phyloP scores from a whole-genome alignment of 73 alveolate genomes.

The Paramecium bursaria region DNA sequence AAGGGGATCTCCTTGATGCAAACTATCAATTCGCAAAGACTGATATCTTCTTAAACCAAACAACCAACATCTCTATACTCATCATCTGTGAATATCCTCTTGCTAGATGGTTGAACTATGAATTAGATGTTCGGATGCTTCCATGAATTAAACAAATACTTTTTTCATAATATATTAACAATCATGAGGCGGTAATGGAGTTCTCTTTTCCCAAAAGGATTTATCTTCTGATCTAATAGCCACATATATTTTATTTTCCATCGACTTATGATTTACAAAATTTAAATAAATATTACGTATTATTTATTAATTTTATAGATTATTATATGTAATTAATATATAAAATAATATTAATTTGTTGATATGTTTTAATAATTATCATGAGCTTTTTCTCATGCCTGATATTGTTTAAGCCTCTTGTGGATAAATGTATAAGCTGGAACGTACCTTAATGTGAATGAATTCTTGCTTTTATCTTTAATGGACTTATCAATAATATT shows the following conservation, averaged over 20 bases:
- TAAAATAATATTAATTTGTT: too few relatives aligned
- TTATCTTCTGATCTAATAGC: slow-evolving; percentile 86
- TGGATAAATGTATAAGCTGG: too few relatives aligned
- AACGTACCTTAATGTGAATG: too few relatives aligned
- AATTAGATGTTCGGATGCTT: slow-evolving; percentile 73
- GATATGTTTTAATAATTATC: too few relatives aligned
- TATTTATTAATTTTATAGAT: too few relatives aligned
- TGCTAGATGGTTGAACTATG: slow-evolving; percentile 84
- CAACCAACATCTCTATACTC: slow-evolving; percentile 88
- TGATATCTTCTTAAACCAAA: slow-evolving; percentile 76
- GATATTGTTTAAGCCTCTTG: too few relatives aligned
- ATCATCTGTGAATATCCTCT: slow-evolving; percentile 81
- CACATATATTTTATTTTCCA: slow-evolving; percentile 57
- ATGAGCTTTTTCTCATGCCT: too few relatives aligned
- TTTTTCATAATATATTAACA: slow-evolving; percentile 56
- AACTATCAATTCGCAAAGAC: slow-evolving; percentile 77
- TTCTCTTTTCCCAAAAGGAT: slow-evolving; percentile 89
- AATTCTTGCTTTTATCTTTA: too few relatives aligned
- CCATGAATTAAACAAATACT: background rate
- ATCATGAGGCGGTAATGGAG: slow-evolving; percentile 84
- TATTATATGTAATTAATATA: too few relatives aligned
- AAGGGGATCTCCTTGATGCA: slow-evolving; percentile 90
- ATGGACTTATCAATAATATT: too few relatives aligned
- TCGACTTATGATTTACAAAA: too few relatives aligned
- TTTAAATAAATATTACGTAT: too few relatives aligned